Percentiles rank a stretch among this genome's conserved stretches.
Conservation (phyloP, 2,329 filamentous ascomycete genomes). For the Aureobasidium lini region DNA sequence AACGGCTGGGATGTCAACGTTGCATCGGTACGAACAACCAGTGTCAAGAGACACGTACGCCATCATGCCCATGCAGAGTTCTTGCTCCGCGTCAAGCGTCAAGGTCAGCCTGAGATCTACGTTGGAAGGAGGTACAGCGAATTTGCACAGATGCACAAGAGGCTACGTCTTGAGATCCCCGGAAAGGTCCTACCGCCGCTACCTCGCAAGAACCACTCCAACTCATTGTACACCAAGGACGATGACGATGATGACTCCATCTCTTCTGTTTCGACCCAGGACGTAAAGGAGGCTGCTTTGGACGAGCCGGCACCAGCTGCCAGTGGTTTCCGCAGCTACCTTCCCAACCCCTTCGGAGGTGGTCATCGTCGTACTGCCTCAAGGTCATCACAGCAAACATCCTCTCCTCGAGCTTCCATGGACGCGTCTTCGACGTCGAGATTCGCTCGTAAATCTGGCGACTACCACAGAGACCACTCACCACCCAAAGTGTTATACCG, state of each 20-base stretch:
- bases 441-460: constrained; percentile 16
- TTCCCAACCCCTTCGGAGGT: constrained; percentile 21
- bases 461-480: constrained; percentile 17
- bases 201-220: constrained; percentile 85
- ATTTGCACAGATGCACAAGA: constrained; percentile 72
- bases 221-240: constrained; percentile 52
- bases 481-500: constrained; percentile 57
- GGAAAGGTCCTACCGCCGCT: constrained; percentile 82
- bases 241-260: constrained; percentile 65
- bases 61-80: constrained; percentile 97
- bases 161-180: constrained; percentile 74
- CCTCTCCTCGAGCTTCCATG: constrained; percentile 27
- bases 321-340: constrained; percentile 37
- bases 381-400: constrained; percentile 12
- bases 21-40: constrained; percentile 73
- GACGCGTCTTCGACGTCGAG: constrained; percentile 22
- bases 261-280: constrained; percentile 69
- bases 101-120: constrained; percentile 67
- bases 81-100: constrained; percentile 73
- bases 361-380: constrained; percentile 18
- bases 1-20: constrained; percentile 98
- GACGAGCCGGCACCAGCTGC: constrained; percentile 15
- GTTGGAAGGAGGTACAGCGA: constrained; percentile 83
- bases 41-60: constrained; percentile 76
- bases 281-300: constrained; percentile 21